These are phyloP conservation scores for Ceratobasidium sp. DNA, from an alignment of 1,284 basidiomycete species.

Conservation along the genomic window DNA sequence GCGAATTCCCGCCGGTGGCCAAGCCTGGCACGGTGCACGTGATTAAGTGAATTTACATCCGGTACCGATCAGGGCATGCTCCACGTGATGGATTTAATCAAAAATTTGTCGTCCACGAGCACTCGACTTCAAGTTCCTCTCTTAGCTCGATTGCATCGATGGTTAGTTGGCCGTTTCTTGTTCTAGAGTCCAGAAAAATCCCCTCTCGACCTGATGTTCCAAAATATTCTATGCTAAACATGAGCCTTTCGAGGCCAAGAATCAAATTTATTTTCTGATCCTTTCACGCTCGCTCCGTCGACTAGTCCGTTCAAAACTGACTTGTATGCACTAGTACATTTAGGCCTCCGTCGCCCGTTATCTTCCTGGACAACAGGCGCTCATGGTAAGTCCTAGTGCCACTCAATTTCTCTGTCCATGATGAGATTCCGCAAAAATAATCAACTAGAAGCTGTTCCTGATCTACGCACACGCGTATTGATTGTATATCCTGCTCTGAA, in stretches of 20 bases:
- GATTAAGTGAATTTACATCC: background rate
- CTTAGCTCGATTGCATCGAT: background rate
- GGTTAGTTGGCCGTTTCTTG: background rate
- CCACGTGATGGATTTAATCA: slow-evolving; percentile 6
- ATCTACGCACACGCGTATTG: slow-evolving; percentile 28
- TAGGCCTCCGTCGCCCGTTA: background rate
- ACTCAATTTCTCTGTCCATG: background rate
- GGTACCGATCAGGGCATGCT: background rate
- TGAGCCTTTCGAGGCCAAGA: slow-evolving; percentile 33
- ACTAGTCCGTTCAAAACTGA: background rate
- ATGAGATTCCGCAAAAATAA: slow-evolving; percentile 31
- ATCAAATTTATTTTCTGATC: slow-evolving; percentile 22
- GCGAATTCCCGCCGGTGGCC: slow-evolving; percentile 13
- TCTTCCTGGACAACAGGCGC: background rate
- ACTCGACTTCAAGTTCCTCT: slow-evolving; percentile 8
- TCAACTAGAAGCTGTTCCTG: slow-evolving; percentile 39
- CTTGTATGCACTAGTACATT: background rate
- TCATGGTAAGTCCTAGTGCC: background rate
- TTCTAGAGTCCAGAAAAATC: background rate
- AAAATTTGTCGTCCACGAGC: slow-evolving; percentile 11
- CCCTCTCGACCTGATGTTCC: slow-evolving; percentile 2
- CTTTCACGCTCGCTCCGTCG: background rate
- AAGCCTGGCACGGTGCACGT: slow-evolving; percentile 16
- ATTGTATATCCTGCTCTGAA: slow-evolving; percentile 36
- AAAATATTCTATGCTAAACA: slow-evolving; percentile 39